Percentiles rank a stretch among this genome's conserved stretches.
phyloP scores from a whole-genome alignment of 306 rosid genomes.

The Medicago ruthenica region DNA sequence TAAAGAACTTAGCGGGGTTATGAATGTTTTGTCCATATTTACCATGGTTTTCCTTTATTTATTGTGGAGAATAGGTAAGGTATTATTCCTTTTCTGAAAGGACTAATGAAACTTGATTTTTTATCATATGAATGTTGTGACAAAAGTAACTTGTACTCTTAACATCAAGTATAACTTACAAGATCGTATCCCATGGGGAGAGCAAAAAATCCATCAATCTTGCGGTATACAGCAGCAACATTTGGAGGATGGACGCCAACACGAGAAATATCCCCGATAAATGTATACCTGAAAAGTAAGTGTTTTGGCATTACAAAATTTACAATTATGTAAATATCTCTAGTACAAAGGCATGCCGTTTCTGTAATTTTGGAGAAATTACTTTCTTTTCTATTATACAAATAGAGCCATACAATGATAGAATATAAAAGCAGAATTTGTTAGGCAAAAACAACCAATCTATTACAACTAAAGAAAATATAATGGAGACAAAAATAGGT shows the following conservation, averaged over 20 bases:
- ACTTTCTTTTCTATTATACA: not conserved
- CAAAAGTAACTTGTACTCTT: slow-evolving; percentile 24
- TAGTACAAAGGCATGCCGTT: slow-evolving; percentile 22
- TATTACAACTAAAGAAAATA: not conserved
- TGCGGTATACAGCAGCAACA: slow-evolving; percentile 89
- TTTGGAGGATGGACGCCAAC: slow-evolving; percentile 91
- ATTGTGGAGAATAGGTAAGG: slow-evolving; percentile 12
- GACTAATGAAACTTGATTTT: slow-evolving; percentile 26
- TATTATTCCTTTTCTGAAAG: slow-evolving; percentile 24
- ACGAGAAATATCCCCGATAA: slow-evolving; percentile 87
- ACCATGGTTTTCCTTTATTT: slow-evolving; percentile 1
- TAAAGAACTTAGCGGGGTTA: slow-evolving; percentile 6
- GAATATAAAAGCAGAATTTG: slow-evolving; percentile 19
- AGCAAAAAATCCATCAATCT: slow-evolving; percentile 68
- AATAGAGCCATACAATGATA: slow-evolving; percentile 19
- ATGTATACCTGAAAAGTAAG: slow-evolving; percentile 64
- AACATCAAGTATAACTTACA: slow-evolving; percentile 58
- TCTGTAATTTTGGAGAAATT: not conserved
- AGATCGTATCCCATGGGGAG: slow-evolving; percentile 89
- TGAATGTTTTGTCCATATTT: slow-evolving; percentile 12
- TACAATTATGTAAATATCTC: not conserved
- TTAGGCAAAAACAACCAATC: not conserved
- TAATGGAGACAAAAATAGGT: not conserved
- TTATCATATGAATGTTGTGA: slow-evolving; percentile 26
- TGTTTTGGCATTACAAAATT: slow-evolving; percentile 18